Conservation (phyloP, 345 rosid genomes). For the Aquilaria sinensis region DNA sequence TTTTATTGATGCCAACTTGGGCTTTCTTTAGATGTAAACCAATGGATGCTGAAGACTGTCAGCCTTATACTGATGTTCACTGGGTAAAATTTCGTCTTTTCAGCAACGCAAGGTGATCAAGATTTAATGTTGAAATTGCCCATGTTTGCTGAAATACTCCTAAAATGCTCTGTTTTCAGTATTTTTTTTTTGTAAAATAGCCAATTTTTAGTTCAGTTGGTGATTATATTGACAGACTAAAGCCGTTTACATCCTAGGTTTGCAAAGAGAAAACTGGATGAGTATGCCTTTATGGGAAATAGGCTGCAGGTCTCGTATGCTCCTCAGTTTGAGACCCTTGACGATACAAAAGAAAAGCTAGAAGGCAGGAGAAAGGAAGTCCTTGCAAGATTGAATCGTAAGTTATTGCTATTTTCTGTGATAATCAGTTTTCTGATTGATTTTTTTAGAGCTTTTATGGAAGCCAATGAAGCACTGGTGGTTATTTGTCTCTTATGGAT, state of each 20-base stretch:
- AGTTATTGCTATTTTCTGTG: conserved; percentile 14
- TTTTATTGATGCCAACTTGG: not conserved
- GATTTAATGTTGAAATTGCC: not conserved
- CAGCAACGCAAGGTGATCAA: conserved; percentile 63
- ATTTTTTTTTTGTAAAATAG: not conserved
- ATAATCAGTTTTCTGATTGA: not conserved
- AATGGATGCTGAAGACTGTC: conserved; percentile 91
- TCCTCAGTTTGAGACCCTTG: conserved; percentile 61
- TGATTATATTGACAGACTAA: conserved; percentile 1
- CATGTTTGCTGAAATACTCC: not conserved
- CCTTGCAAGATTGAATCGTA: conserved; percentile 53
- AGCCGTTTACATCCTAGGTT: conserved; percentile 34
- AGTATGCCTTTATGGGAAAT: conserved; percentile 67
- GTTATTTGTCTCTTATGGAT: too few species aligned
- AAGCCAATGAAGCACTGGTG: not conserved
- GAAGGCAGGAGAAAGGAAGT: conserved; percentile 80
- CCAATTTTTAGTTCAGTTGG: not conserved
- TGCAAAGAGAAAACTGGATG: conserved; percentile 90
- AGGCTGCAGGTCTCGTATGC: conserved; percentile 71
- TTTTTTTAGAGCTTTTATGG: not conserved
- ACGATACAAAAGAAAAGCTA: conserved; percentile 73
- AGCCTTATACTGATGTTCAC: conserved; percentile 70
- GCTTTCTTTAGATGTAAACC: conserved; percentile 54
- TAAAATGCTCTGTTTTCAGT: not conserved
- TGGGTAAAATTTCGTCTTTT: conserved; percentile 68